A percentile compares a stretch with the other conserved stretches of the same genome.
phyloP scores from a whole-genome alignment of 2,329 filamentous ascomycete genomes.

The Pseudogymnoascus sp. region DNA sequence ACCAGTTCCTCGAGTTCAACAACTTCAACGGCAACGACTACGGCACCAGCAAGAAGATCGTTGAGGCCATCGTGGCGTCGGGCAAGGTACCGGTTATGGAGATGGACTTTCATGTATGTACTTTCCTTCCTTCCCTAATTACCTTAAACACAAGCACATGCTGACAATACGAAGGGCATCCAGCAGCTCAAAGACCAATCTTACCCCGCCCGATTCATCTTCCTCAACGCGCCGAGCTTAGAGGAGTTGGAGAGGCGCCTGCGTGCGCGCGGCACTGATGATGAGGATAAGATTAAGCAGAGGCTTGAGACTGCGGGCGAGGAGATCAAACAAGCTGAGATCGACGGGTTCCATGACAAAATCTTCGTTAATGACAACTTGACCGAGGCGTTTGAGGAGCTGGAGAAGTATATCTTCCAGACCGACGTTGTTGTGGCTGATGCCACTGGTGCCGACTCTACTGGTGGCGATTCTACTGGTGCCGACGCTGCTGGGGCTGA shows the following conservation, averaged over 20 bases:
- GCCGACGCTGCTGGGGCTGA: constrained; percentile 14
- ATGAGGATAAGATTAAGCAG: constrained; percentile 39
- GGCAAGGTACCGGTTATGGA: constrained; percentile 53
- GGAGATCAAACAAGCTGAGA: constrained; percentile 36
- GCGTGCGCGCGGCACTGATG: constrained; percentile 33
- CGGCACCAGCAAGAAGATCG: constrained; percentile 45
- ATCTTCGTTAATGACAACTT: constrained; percentile 43
- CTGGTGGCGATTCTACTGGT: not conserved
- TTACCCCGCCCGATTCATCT: constrained; percentile 46
- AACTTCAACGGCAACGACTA: constrained; percentile 42
- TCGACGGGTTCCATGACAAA: constrained; percentile 41
- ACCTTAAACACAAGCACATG: not conserved
- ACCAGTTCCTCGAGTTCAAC: constrained; percentile 49
- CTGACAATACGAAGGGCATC: constrained; percentile 34
- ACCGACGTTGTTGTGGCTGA: constrained; percentile 14
- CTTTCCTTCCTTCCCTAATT: not conserved
- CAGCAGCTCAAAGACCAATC: constrained; percentile 49
- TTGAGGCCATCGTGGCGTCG: constrained; percentile 42
- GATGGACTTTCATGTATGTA: constrained; percentile 43
- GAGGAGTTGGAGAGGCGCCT: constrained; percentile 34
- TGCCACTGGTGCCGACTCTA: too few species aligned
- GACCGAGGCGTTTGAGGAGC: constrained; percentile 38
- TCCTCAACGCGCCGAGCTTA: constrained; percentile 38
- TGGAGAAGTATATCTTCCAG: constrained; percentile 41
- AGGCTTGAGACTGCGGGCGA: constrained; percentile 32